These are phyloP conservation scores for Daldinia caldariorum DNA, from an alignment of 495 filamentous ascomycete genomes.

Conservation along the genomic window DNA sequence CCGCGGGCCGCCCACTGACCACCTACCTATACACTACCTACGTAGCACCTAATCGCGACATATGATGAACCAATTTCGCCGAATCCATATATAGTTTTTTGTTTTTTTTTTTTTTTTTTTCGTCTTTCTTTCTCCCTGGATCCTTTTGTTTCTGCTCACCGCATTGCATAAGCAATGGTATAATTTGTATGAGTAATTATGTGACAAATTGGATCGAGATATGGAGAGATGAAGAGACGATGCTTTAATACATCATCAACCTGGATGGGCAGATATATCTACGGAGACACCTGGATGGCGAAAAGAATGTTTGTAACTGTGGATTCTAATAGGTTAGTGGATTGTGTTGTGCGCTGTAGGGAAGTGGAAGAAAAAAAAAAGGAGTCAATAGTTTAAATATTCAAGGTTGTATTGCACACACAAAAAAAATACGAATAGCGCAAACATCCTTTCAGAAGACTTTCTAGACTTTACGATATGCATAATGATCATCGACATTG, in stretches of 20 bases:
- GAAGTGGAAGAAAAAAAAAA: conserved; percentile 11
- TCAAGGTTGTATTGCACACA: too few relatives aligned
- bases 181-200: neutral
- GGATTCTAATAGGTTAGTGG: neutral
- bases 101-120: conserved; percentile 7
- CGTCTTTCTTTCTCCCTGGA: conserved; percentile 9
- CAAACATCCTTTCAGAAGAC: conserved; percentile 28
- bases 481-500: conserved; percentile 16
- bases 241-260: conserved; percentile 5
- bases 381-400: conserved; percentile 2
- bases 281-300: conserved; percentile 34
- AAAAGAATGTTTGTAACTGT: conserved; percentile 6
- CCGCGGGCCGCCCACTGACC: neutral
- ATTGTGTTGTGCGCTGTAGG: neutral
- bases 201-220: neutral
- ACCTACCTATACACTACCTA: neutral
- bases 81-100: conserved; percentile 22
- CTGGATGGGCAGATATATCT: neutral
- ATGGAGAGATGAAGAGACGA: neutral
- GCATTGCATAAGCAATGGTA: conserved; percentile 24
- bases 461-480: conserved; percentile 20
- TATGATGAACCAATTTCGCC: conserved; percentile 36
- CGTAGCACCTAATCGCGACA: conserved; percentile 38
- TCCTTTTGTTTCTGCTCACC: conserved; percentile 29
- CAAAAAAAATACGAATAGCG: neutral